Evolutionary conservation across 2,329 filamentous ascomycete species (phyloP), one percentile per base, ranked within the genome.

Genomic region (Aspergillus pseudoglaucus): DNA sequence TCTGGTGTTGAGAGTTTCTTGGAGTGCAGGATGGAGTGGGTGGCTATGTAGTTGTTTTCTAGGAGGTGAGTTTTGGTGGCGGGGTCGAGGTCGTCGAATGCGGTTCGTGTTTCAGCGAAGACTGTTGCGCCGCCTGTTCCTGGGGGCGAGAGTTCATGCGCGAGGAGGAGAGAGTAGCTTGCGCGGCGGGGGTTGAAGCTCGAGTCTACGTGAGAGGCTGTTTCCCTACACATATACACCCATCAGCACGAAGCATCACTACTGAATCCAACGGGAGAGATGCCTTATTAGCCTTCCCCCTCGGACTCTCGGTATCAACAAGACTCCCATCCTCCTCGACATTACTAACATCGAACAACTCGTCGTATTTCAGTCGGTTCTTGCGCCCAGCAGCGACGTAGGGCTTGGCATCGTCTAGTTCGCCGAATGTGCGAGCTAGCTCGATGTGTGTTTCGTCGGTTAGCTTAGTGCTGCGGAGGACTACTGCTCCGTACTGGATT

Each of bases 331-430:
- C 71, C 1, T 67, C 65, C 43, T 79, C 72, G 10, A 82, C 62
- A 57, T 83, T 83, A 44, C 76, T 70, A 0, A 77, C 78, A 52
- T 83, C 80, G 57, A 82, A 82, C 0, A 83, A 70, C 60, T 82
- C 75, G 39, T 70, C 63, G 52, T 75, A 70, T 2, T 61, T 55
- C 52, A 77, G 75, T 5, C 78, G 74, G 46, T 74, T 67, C 57
- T 71, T 70, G 23, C 75, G 70, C 12, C 74, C 77, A 10, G 46
- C 64, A 2, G 61, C 62, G 8, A 75, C 64, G 61, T 76, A 81
- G 0, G 74, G 76, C 17, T 61, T 71, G 23, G 80, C 70, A 55
- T 80, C 75, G 61, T 83, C 79, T 0, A 82, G 73, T 22, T 79
- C 75, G n/a, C 79, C 81, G 48, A 83, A 75, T 1, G 65, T 65